Evolutionary conservation across 1,284 basidiomycete species (phyloP).

Genomic region (Cryptococcus wingfieldii): DNA sequence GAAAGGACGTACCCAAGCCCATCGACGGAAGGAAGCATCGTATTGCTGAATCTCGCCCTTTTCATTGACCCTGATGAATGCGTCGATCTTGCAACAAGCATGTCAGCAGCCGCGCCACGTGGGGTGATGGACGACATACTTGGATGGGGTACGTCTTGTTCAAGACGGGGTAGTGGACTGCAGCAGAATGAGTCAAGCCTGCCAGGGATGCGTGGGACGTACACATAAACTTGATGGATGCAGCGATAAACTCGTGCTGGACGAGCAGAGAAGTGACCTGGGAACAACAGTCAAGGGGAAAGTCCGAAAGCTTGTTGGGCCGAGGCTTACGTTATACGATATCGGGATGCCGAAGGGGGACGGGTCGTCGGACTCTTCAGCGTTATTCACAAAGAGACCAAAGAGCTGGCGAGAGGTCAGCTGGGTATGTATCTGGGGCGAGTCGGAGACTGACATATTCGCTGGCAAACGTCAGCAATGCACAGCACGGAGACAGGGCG

Average conservation of each 20-base stretch:
- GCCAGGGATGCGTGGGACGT: not conserved
- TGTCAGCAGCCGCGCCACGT: not conserved
- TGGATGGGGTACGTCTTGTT: slow-evolving; percentile 20
- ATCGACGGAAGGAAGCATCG: slow-evolving; percentile 22
- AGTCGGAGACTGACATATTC: slow-evolving; percentile 13
- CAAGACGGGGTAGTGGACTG: slow-evolving; percentile 15
- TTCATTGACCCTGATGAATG: slow-evolving; percentile 18
- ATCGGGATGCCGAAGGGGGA: slow-evolving; percentile 17
- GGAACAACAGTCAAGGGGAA: not conserved
- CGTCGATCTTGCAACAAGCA: slow-evolving; percentile 11
- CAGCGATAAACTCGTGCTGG: slow-evolving; percentile 14
- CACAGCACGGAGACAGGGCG: not conserved
- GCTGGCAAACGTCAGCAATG: slow-evolving; percentile 1
- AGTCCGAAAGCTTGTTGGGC: no score
- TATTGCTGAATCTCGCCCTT: slow-evolving; percentile 18
- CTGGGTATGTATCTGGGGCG: not conserved
- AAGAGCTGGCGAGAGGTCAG: slow-evolving; percentile 13
- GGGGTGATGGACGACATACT: not conserved
- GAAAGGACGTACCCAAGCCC: slow-evolving; percentile 20
- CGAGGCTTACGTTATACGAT: slow-evolving; percentile 17
- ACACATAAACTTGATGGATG: slow-evolving; percentile 21
- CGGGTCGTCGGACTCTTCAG: slow-evolving; percentile 11
- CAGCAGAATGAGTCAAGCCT: not conserved
- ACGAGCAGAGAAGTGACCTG: slow-evolving; percentile 15
- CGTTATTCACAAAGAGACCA: slow-evolving; percentile 21